Evolutionary conservation across 2,329 filamentous ascomycete genomes (phyloP), one percentile per base, ranked within the genome.

Genomic region (Xylaria sp.): DNA sequence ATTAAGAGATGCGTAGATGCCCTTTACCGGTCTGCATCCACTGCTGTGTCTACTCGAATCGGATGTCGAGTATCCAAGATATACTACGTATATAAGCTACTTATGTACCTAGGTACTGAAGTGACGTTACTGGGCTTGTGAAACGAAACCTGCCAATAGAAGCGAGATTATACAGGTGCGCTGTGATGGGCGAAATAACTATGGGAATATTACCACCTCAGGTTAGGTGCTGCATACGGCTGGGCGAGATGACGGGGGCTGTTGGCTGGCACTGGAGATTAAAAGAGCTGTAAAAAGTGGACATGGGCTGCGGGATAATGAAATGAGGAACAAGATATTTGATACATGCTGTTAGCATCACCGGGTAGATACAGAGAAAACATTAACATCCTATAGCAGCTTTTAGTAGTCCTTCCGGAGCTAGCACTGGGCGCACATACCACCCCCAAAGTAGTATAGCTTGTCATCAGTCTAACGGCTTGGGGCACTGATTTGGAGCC

Each of bases 221-320:
- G 39, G 56, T 34, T 58, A 58, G 39, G 39, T 32, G 34, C 23
- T 10, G 15, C 39, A 13, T 44, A 39, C 39, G 28, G 41, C 58
- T 15, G 41, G 41, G 13, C 59, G 48, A 67, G 68, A 67, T 64
- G 65, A 68, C 56, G 32, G 65, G 65, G 50, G 28, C 52, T 63
- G 68, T 34, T 50, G 55, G 61, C 56, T 62, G 50, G 32, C 41
- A 59, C 55, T 65, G 61, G 68, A 72, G 70, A 72, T 72, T 72
- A 62, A 63, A 69, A 69, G 44, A 69, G 60, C 63, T 69, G 64
- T 59, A 59, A 67, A 48, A 48, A 69, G 69, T 69, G 69, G 70
- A 51, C 32, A 55, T 50, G 48, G 44, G 41, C 39, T 63, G 39
- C 46, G n/a, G 23, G 13, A 32, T 63, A 69, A 66, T 69, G 28